phyloP scores from a whole-genome alignment of 176 grass and related monocot genomes.

The Canna indica region DNA sequence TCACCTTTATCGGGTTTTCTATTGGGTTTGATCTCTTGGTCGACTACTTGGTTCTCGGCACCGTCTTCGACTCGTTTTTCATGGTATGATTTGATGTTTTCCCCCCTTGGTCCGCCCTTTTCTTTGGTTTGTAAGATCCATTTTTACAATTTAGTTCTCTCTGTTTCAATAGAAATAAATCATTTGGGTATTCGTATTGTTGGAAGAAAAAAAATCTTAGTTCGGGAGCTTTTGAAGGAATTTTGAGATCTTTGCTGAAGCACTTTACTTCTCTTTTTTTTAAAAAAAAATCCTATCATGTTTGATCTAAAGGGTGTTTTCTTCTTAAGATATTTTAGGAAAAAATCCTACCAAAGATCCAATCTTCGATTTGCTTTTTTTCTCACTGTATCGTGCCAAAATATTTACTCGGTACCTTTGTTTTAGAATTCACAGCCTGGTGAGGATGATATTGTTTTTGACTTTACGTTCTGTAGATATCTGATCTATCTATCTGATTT shows the following conservation, averaged over 20 bases:
- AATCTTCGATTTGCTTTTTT: background rate
- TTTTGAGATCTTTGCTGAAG: background rate
- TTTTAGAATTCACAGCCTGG: background rate
- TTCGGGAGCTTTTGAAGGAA: background rate
- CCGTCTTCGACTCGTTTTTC: background rate
- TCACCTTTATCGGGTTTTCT: background rate
- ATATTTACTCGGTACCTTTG: background rate
- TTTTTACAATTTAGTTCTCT: background rate
- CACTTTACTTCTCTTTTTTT: background rate
- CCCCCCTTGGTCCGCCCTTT: background rate
- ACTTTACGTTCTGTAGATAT: background rate
- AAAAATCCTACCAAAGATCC: background rate
- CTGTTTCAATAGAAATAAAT: background rate
- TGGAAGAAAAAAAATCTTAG: background rate
- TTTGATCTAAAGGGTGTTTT: background rate
- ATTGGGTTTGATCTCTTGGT: background rate
- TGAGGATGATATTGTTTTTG: background rate
- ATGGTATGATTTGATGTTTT: no score
- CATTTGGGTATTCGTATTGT: background rate
- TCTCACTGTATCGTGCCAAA: background rate
- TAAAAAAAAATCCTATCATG: background rate
- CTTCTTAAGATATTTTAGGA: background rate
- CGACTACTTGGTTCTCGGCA: background rate
- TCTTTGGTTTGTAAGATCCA: background rate
- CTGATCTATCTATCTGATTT: background rate